Evolutionary conservation across 169 alveolate genomes (phyloP), one percentile per base, ranked within the genome.

Genomic region (Besnoitia besnoiti): DNA sequence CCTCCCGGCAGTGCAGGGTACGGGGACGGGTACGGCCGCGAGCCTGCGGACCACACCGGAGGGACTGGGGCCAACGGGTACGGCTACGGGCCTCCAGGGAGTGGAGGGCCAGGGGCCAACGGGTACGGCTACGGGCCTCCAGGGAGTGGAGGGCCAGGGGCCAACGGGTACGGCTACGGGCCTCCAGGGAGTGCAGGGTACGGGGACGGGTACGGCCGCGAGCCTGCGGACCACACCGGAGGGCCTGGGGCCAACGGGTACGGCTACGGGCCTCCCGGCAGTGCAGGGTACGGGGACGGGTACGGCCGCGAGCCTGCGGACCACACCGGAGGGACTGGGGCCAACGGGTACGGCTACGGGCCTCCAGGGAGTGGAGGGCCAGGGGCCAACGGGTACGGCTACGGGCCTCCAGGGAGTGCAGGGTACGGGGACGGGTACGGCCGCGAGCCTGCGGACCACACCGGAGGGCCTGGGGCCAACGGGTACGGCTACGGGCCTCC

Each of bases 401-500:
- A 19, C 21, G 77, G 77, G 37, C 40, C 77, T 61, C 40, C 14
- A 27, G 77, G 77, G 24, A 35, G 33, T 50, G 84, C 87, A 27
- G 87, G 79, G 30, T 46, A 47, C 30, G 87, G 88, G 16, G 75
- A 75, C 51, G 46, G 92, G 76, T 80, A 89, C 12, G 92, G 77
- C 42, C 51, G 85, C 73, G 62, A 42, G 27, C 80, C 73, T 7
- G 67, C 42, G 47, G 75, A n/a, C n/a, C n/a, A 49, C 27, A 14
- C 21, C 0, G 85, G 77, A 27, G 85, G 79, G 4, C 62, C 80
- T 16, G 79, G 88, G 49, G 59, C n/a, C n/a, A n/a, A 12, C 93
- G 8, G 50, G 85, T 49, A 62, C 50, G 73, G 80, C 24, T 3
- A 76, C 46, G 40, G 85, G 51, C 85, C 19, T 16, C 49, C 8